A percentile compares a stretch with the other conserved stretches of the same genome.
phyloP scores from a whole-genome alignment of 495 filamentous ascomycete genomes.

The Podospora bellae-mahoneyi region DNA sequence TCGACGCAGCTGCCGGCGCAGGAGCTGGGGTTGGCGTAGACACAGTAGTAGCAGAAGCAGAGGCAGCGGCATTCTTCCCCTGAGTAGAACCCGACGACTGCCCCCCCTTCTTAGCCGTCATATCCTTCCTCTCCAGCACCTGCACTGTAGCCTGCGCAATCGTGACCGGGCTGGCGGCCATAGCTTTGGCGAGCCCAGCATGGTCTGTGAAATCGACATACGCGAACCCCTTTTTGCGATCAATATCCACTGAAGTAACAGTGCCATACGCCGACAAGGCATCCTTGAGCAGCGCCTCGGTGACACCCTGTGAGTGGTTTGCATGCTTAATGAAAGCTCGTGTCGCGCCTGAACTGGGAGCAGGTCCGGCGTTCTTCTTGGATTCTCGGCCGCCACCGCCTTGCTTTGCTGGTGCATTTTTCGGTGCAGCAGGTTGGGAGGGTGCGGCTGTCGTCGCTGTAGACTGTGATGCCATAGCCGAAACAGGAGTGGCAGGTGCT shows the following conservation, averaged over 20 bases:
- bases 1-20: slow-evolving; percentile 3
- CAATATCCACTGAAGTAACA: slow-evolving; percentile 77
- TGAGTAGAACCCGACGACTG: neutral
- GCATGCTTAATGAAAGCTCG: slow-evolving; percentile 93
- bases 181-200: slow-evolving; percentile 68
- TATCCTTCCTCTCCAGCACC: slow-evolving; percentile 75
- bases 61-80: slow-evolving; percentile 17
- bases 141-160: slow-evolving; percentile 83
- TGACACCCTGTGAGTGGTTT: slow-evolving; percentile 86
- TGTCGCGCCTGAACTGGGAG: slow-evolving; percentile 55
- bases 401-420: slow-evolving; percentile 32
- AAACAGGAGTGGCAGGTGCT: slow-evolving; percentile 26
- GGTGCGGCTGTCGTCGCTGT: slow-evolving; percentile 17
- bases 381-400: slow-evolving; percentile 8
- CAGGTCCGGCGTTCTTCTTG: slow-evolving; percentile 22
- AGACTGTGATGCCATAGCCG: slow-evolving; percentile 22
- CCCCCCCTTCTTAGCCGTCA: slow-evolving; percentile 30
- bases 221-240: slow-evolving; percentile 88
- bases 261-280: slow-evolving; percentile 68
- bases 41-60: neutral
- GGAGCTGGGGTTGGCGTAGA: neutral
- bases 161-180: slow-evolving; percentile 72
- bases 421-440: slow-evolving; percentile 34
- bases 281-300: slow-evolving; percentile 68
- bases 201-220: slow-evolving; percentile 80